phyloP scores from a whole-genome alignment of 2,329 filamentous ascomycete species.

The Microsporum ferrugineum region DNA sequence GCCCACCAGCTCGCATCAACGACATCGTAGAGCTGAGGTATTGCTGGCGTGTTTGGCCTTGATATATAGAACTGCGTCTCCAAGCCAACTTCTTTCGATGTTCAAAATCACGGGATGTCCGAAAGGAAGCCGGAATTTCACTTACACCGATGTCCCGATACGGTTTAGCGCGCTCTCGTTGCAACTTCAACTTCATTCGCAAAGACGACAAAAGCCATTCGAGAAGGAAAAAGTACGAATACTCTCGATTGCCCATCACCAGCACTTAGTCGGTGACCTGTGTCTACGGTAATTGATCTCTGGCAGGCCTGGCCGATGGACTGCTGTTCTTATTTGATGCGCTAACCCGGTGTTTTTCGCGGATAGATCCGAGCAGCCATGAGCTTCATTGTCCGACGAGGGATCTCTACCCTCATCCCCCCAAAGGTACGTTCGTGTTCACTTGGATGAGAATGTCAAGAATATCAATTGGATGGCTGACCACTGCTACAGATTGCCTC shows the following conservation, averaged over 20 bases:
- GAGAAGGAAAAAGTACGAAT: not conserved
- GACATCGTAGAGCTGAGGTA: constrained; percentile 44
- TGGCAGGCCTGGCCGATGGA: not conserved
- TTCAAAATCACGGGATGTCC: not conserved
- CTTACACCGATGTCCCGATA: constrained; percentile 18
- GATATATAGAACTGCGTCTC: not conserved
- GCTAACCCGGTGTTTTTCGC: not conserved
- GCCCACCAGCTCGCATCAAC: constrained; percentile 47
- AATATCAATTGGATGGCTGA: constrained; percentile 29
- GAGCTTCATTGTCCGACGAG: constrained; percentile 84
- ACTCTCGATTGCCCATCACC: not conserved
- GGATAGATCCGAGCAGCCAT: constrained; percentile 47
- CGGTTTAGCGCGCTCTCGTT: constrained; percentile 26
- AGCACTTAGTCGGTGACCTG: not conserved
- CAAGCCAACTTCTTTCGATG: not conserved
- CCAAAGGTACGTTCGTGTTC: constrained; percentile 63
- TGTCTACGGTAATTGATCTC: constrained; percentile 1
- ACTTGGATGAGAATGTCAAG: constrained; percentile 11
- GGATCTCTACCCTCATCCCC: constrained; percentile 95
- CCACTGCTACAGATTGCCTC: constrained; percentile 56
- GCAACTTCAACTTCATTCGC: constrained; percentile 15
- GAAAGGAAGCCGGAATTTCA: not conserved
- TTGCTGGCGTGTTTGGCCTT: not conserved
- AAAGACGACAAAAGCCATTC: not conserved
- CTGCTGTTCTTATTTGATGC: not conserved